A percentile compares a stretch with the other conserved stretches of the same genome.
Evolutionary conservation across 2,329 filamentous ascomycete genomes (phyloP).

Genomic region (Drechslerella coelobrocha): DNA sequence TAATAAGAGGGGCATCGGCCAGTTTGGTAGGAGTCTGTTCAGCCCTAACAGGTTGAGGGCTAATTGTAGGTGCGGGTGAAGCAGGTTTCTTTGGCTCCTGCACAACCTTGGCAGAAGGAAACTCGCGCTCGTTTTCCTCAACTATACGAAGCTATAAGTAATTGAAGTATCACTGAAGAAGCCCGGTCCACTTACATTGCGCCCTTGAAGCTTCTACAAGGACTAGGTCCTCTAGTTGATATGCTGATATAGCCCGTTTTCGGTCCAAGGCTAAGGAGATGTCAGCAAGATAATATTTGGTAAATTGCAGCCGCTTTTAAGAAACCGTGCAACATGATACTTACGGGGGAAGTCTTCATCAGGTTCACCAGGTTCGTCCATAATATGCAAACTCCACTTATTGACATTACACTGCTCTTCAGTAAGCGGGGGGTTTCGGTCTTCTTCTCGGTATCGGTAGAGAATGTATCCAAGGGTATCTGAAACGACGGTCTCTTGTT

Average conservation of each 20-base stretch:
- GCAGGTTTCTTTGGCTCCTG: conserved; percentile 27
- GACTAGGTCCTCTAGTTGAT: conserved; percentile 84
- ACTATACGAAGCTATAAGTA: conserved; percentile 23
- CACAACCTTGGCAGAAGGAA: conserved; percentile 34
- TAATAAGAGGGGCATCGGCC: conserved; percentile 31
- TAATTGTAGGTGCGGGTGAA: conserved; percentile 10
- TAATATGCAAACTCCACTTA: conserved; percentile 82
- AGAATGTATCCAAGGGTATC: conserved; percentile 82
- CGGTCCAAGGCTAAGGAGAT: conserved; percentile 68
- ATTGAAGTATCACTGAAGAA: background rate
- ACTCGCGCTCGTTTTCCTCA: conserved; percentile 44
- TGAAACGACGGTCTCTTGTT: conserved; percentile 71
- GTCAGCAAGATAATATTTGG: conserved; percentile 5
- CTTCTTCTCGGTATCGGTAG: conserved; percentile 79
- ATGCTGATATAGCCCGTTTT: conserved; percentile 75
- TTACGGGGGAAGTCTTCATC: conserved; percentile 77
- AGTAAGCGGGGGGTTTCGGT: conserved; percentile 71
- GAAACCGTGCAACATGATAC: conserved; percentile 7
- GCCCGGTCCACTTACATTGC: conserved; percentile 64
- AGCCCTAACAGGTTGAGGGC: conserved; percentile 16
- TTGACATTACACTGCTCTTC: conserved; percentile 76
- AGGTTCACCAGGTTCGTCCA: conserved; percentile 78
- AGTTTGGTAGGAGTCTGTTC: conserved; percentile 38
- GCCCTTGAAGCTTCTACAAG: conserved; percentile 74
- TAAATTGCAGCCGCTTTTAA: background rate